phyloP scores from a whole-genome alignment of 345 rosid species.

The Eucalyptus polybractea region DNA sequence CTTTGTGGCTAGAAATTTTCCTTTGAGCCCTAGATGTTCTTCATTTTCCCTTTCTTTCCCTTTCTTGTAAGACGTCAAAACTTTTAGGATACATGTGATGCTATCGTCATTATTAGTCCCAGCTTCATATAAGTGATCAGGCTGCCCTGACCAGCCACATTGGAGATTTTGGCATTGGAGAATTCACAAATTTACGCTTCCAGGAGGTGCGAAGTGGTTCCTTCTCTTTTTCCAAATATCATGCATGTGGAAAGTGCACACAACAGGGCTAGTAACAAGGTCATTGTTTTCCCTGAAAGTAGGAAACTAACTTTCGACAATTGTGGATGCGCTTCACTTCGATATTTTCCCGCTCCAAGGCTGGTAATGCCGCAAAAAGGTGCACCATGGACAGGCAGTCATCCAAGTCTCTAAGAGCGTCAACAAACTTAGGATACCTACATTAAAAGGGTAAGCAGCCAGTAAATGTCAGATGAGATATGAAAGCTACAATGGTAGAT shows the following conservation, averaged over 20 bases:
- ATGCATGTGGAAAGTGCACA: not conserved
- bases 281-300: not conserved
- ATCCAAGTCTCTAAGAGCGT: conserved; percentile 92
- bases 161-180: not conserved
- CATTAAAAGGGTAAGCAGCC: not conserved
- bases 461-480: not conserved
- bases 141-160: not conserved
- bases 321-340: conserved; percentile 68
- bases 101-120: not conserved
- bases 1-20: not conserved
- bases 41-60: not conserved
- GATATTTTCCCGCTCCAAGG: conserved; percentile 62
- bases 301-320: conserved; percentile 54
- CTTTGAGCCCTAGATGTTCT: not conserved
- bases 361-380: conserved; percentile 89
- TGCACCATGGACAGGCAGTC: conserved; percentile 90
- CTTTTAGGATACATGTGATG: not conserved
- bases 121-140: not conserved
- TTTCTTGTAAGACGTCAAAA: not conserved
- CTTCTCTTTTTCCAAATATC: not conserved
- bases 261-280: not conserved
- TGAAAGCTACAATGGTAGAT: not conserved
- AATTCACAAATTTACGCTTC: not conserved
- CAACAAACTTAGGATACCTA: conserved; percentile 82
- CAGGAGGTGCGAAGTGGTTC: not conserved